Base-by-base conservation (phyloP, 805 yeast genomes). In the Saturnispora ahearnii region DNA sequence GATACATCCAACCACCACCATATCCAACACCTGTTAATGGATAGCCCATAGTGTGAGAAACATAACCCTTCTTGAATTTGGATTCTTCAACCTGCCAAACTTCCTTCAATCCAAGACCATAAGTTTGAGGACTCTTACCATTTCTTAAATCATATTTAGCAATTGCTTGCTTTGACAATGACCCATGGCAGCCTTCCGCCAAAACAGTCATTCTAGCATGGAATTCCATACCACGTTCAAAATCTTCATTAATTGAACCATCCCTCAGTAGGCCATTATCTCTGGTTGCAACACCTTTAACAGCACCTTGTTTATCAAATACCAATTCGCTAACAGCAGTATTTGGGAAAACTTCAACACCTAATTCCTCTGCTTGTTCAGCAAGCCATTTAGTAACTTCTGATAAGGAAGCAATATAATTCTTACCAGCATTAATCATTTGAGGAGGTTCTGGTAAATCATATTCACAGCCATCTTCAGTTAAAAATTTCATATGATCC, bases 151-250 rank as follows among this genome's bases (percentile, higher is more conserved):
- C 73, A 66, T 69, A 91, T 58, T 82, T 79, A 48, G 74, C 70
- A 48, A 91, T 83, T 0, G 79, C 82, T 62, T 84, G 78, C 63
- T 93, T 91, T 11, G 90, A 74, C 48, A 93, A 71, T 1, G 96
- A 89, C 0, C 99, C 99, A 67, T 90, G 98, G 63, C 99, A 93
- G n/a, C 99, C 99, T 69, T 93, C 99, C 5, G 96, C 96, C 31
- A 93, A 74, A 15, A 93, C 84, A 0, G 97, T 90, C 52, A 83
- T 73, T 59, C 93, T 79, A 4, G 99, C 87, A 58, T 84, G 93
- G 66, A 93, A 93, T 66, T 88, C 98, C 96, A 93, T 87, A 26
- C 99, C 99, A 56, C 96, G 77, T 67, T 93, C 96, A 66, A 87
- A 93, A 55, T 77, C 85, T 26, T 55, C 58, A 59, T 83, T 86